Evolutionary conservation across 2,329 filamentous ascomycete genomes (phyloP), one percentile per base, ranked within the genome.

Genomic region (Colletotrichum chlorophyti): DNA sequence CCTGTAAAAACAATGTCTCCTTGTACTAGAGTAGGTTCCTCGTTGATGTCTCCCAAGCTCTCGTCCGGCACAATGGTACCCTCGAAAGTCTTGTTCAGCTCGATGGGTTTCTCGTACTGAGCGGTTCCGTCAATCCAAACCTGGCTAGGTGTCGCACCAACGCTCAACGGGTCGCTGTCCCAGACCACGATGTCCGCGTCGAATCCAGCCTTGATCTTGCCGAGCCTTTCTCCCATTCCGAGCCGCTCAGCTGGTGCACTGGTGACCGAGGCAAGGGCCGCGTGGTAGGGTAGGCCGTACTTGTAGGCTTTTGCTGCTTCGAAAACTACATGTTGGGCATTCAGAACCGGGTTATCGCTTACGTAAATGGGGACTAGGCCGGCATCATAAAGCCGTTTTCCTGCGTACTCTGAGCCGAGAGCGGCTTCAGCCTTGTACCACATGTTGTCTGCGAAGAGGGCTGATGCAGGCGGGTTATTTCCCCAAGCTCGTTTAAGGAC

Each of bases 371-470:
- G 80, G 0, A 85, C 88, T 24, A 91, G 76, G 17, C 84, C 86
- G 53, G 83, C 79, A 15, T 90, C 86, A 62, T 85, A 85, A 0
- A 91, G 77, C 4, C 85, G 78, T 66, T 88, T 89, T 19, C 87
- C 87, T 2, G 87, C 87, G 59, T 83, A 83, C 68, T 89, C 85
- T 6, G 85, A 88, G 1, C 81, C 87, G 5, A 83, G 75, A 61
- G 87, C 89, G 0, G 86, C 76, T 71, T 91, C 88, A 2, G 82
- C 78, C 71, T 91, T 90, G 78, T 90, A 91, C 69, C 83, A 88
- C 84, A 89, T 89, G 66, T 87, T 89, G 65, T 90, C 87, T 5
- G 88, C 87, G 65, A 91, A 91, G 8, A 89, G 74, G n/a, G 83
- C 87, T 14, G 78, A 82, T 2, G 79, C 82, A 9, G 81, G 83